These are phyloP conservation scores for Acaromyces ingoldii DNA, from an alignment of 1,284 basidiomycete genomes.

Conservation along the genomic window DNA sequence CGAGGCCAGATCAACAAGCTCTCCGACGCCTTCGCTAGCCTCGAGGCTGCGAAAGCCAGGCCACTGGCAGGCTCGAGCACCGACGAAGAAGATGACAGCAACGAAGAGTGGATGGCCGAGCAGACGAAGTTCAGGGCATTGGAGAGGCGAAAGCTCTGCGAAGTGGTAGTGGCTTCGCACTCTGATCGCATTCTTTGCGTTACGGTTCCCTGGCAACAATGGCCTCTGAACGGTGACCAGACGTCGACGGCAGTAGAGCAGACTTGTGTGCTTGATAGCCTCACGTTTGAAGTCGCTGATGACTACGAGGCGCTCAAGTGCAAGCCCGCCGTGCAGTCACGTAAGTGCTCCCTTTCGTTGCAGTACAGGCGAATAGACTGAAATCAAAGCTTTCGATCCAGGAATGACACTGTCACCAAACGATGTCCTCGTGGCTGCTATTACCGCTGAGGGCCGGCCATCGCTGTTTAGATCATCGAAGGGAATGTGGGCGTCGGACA, in stretches of 20 bases:
- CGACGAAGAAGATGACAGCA: neutral
- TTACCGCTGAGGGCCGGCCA: too few relatives aligned
- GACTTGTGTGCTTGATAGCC: neutral
- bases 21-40: slow-evolving; percentile 2
- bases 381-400: too few relatives aligned
- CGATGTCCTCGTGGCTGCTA: too few relatives aligned
- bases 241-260: neutral
- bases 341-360: neutral
- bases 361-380: neutral
- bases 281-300: neutral
- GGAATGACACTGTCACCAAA: too few relatives aligned
- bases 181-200: neutral
- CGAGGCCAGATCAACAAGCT: neutral
- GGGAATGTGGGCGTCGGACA: too few relatives aligned
- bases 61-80: too few relatives aligned
- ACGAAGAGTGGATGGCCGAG: neutral
- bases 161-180: neutral
- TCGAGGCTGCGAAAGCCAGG: slow-evolving; percentile 1
- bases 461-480: too few relatives aligned
- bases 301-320: too few relatives aligned
- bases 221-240: neutral
- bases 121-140: neutral
- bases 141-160: neutral
- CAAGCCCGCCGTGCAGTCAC: neutral
- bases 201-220: neutral